Conservation (phyloP, 805 yeast species). For the Trichomonascus vanleenenianus region DNA sequence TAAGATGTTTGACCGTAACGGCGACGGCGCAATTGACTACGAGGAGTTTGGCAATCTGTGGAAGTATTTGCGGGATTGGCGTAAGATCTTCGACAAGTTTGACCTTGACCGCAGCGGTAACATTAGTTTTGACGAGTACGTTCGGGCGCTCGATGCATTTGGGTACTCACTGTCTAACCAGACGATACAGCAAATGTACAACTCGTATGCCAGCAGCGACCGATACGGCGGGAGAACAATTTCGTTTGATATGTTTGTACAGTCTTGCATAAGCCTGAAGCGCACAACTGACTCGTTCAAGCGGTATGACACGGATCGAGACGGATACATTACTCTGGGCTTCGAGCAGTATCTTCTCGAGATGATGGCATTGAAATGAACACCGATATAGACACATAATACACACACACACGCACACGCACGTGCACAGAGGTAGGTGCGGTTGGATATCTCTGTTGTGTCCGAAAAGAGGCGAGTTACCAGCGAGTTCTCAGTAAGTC, state of each 20-base stretch:
- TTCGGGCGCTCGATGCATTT: slow-evolving; percentile 51
- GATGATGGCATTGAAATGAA: slow-evolving; percentile 24
- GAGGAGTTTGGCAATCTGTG: slow-evolving; percentile 59
- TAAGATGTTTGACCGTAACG: slow-evolving; percentile 48
- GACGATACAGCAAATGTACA: slow-evolving; percentile 51
- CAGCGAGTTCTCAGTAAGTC: too few species aligned
- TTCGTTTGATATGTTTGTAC: slow-evolving; percentile 77
- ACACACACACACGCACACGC: too few species aligned
- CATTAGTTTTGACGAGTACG: slow-evolving; percentile 60
- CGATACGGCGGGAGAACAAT: slow-evolving; percentile 31
- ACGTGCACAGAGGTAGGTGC: too few species aligned
- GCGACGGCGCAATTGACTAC: slow-evolving; percentile 39
- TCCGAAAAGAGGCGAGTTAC: too few species aligned
- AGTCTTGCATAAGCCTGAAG: slow-evolving; percentile 66
- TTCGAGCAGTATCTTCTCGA: slow-evolving; percentile 33
- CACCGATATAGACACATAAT: background rate
- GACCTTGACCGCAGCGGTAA: slow-evolving; percentile 52
- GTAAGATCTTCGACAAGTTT: slow-evolving; percentile 52
- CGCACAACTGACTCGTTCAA: slow-evolving; percentile 73
- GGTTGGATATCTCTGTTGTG: too few species aligned
- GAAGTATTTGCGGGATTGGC: slow-evolving; percentile 62
- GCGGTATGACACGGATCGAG: slow-evolving; percentile 64
- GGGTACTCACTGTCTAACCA: slow-evolving; percentile 56
- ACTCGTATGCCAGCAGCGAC: slow-evolving; percentile 39
- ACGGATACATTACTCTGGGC: slow-evolving; percentile 41